These are phyloP conservation scores for Alternaria ventricosa DNA, from an alignment of 2,329 filamentous ascomycete genomes.

Conservation along the genomic window DNA sequence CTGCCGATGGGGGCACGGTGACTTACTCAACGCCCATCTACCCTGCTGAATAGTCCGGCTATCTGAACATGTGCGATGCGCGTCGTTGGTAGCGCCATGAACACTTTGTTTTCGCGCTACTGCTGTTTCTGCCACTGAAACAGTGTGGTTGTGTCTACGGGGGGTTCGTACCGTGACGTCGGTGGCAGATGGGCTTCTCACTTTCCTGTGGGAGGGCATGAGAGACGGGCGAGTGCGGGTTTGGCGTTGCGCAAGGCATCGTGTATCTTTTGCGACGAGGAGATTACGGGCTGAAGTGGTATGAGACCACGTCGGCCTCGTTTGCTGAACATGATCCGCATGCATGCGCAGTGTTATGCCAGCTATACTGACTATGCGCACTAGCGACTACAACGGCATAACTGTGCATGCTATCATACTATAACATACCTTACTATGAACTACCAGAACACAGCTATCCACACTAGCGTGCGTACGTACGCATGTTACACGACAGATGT, in stretches of 20 bases:
- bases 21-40: constrained; percentile 5
- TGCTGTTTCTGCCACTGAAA: constrained; percentile 5
- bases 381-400: not conserved
- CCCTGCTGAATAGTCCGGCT: not conserved
- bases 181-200: constrained; percentile 9
- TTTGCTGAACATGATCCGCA: not conserved
- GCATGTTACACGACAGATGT: constrained; percentile 16
- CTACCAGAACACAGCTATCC: not conserved
- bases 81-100: constrained; percentile 1
- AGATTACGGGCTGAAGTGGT: rapidly evolving
- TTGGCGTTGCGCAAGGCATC: not conserved
- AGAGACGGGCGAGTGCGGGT: not conserved
- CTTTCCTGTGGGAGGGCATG: not conserved
- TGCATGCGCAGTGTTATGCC: not conserved
- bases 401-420: not conserved
- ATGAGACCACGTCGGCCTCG: not conserved
- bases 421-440: not conserved
- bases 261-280: not conserved
- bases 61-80: not conserved
- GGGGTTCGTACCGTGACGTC: constrained; percentile 13
- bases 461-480: constrained; percentile 9
- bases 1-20: constrained; percentile 11
- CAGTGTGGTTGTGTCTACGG: constrained; percentile 7
- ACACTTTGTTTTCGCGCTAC: constrained; percentile 1
- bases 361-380: not conserved